Evolutionary conservation across 345 rosid genomes (phyloP).

Genomic region (Ceriops decandra): DNA sequence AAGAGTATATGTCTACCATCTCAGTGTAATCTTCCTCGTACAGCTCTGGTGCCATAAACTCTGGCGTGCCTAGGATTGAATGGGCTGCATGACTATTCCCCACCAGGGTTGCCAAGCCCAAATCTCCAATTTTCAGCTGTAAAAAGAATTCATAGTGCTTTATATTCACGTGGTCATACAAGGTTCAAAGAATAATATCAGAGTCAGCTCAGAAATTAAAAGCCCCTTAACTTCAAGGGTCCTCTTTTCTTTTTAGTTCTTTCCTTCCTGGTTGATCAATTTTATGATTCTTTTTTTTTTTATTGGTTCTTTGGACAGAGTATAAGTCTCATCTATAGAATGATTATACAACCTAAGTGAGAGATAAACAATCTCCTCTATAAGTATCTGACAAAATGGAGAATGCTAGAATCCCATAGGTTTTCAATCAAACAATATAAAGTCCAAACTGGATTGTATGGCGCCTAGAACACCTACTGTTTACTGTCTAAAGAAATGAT

Average conservation of each 20-base stretch:
- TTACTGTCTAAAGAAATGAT: background rate
- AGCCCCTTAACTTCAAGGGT: background rate
- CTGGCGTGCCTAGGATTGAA: constrained; percentile 62
- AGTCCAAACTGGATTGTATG: background rate
- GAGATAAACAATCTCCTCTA: background rate
- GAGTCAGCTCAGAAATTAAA: background rate
- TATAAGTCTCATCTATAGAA: too few relatives aligned
- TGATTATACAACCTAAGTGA: background rate
- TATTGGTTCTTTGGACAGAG: too few relatives aligned
- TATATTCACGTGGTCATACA: background rate
- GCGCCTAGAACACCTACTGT: background rate
- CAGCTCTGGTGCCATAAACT: constrained; percentile 71
- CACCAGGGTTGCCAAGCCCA: constrained; percentile 63
- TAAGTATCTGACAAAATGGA: background rate
- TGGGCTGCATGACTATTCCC: constrained; percentile 63
- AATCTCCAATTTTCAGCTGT: constrained; percentile 69
- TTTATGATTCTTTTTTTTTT: too few relatives aligned
- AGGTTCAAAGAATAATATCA: background rate
- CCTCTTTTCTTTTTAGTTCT: too few relatives aligned
- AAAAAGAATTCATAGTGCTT: constrained; percentile 2
- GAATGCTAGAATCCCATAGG: background rate
- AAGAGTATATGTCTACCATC: constrained; percentile 62
- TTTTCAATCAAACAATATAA: background rate
- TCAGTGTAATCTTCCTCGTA: constrained; percentile 74
- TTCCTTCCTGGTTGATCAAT: too few relatives aligned